Base-by-base conservation (phyloP, 2,329 filamentous ascomycete species). In the Aspergillus uvarum region DNA sequence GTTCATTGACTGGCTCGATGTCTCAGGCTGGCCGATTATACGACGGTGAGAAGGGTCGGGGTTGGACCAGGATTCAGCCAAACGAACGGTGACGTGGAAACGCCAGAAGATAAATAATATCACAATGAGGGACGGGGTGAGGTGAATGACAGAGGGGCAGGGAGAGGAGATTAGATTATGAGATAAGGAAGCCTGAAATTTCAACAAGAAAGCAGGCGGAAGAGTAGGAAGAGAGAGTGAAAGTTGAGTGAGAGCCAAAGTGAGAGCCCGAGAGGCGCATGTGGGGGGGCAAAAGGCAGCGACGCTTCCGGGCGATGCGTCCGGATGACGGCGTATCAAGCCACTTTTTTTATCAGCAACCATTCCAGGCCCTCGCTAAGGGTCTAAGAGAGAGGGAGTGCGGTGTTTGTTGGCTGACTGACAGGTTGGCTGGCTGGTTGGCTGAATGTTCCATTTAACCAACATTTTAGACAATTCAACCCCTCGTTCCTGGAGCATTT, bases 1-100 rank as follows among this genome's bases (percentile, higher is more conserved):
- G 70, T 75, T 75, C 73, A 76, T 75, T 64, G 67, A 74, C 67
- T 64, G 59, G 54, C 26, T 49, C 35, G 49, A 31, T 21, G 47
- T 48, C 53, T 58, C 31, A n/a, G 50, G 44, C 22, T 49, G 53
- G 48, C 52, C 59, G 47, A 38, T 44, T 52, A 38, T 54, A 47
- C 35, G 52, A 63, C 32, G 11, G 32, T 42, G 44, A 59, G 52
- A 61, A 58, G 58, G 59, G 51, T 51, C 52, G 54, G 54, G 58
- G 56, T 16, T 35, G 32, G 14, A 29, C 26, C 16, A 19, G 38
- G 38, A 44, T 19, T n/a, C 38, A 44, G n/a, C 38, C 38, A 44
- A 44, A 19, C 38, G 38, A 44, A 19, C 38, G 38, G 16, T 44
- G 38, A 44, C 38, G n/a, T 4, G 16, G 38, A n/a, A 35, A 44